Evolutionary conservation across 139 green algal species (phyloP).

Genomic region (Coccomyxa sp.): DNA sequence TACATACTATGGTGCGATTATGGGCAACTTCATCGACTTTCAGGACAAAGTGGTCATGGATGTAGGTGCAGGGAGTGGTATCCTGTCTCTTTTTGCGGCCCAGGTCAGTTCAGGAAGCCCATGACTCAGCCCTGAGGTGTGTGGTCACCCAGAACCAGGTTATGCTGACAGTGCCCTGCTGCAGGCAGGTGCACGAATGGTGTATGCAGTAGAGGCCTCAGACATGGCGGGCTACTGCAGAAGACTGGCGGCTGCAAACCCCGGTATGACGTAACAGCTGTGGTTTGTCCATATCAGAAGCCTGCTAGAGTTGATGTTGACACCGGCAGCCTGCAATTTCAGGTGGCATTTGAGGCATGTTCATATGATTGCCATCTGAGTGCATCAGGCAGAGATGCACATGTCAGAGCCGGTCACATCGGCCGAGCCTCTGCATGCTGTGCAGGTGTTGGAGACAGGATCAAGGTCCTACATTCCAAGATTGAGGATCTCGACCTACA

Average conservation of each 20-base stretch:
- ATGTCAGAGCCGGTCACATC: neutral
- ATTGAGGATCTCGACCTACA: conserved; percentile 68
- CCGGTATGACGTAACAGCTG: conserved; percentile 11
- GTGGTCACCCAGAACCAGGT: neutral
- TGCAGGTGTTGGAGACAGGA: conserved; percentile 15
- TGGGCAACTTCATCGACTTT: conserved; percentile 86
- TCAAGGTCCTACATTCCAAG: conserved; percentile 61
- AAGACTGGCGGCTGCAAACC: conserved; percentile 69
- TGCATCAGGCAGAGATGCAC: neutral
- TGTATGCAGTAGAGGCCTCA: conserved; percentile 95
- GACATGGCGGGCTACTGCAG: conserved; percentile 75
- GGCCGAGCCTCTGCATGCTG: neutral
- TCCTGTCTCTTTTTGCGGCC: conserved; percentile 95
- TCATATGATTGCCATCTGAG: neutral
- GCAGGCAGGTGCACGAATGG: conserved; percentile 77
- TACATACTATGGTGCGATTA: conserved; percentile 91
- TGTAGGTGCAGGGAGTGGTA: conserved; percentile 88
- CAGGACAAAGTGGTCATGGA: conserved; percentile 89
- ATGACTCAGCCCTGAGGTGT: no score
- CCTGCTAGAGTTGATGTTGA: conserved; percentile 41
- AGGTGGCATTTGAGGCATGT: neutral
- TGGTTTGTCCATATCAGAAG: neutral
- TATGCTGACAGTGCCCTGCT: conserved; percentile 6
- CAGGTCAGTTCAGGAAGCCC: conserved; percentile 47
- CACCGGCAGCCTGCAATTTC: conserved; percentile 55